A percentile compares a stretch with the other conserved stretches of the same genome.
These are phyloP conservation scores for Nicotiana benthamiana DNA, from an alignment of 257 asterid genomes.

Conservation along the genomic window DNA sequence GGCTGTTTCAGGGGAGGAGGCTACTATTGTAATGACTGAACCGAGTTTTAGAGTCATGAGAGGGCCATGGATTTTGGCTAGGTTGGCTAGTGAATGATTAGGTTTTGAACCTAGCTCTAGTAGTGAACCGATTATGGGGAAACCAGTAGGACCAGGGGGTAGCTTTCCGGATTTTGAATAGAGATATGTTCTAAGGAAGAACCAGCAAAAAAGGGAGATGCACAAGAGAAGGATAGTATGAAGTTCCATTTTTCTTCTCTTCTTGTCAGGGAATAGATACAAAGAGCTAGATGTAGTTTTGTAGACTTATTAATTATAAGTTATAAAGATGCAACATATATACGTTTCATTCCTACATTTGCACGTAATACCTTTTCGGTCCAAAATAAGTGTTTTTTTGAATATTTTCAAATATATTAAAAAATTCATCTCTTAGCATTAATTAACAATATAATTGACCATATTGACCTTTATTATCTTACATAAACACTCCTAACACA, in stretches of 20 bases:
- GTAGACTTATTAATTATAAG: too few relatives aligned
- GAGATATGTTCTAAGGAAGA: background rate
- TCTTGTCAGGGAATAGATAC: too few relatives aligned
- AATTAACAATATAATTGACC: too few relatives aligned
- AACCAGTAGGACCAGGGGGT: constrained; percentile 15
- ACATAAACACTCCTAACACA: too few relatives aligned
- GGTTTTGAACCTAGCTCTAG: background rate
- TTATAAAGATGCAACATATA: too few relatives aligned
- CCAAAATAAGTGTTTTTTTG: too few relatives aligned
- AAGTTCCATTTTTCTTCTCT: background rate
- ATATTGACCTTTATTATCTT: too few relatives aligned
- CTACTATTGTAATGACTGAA: constrained; percentile 10
- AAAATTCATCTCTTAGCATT: too few relatives aligned
- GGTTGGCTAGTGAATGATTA: constrained; percentile 10
- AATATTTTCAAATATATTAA: too few relatives aligned
- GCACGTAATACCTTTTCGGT: too few relatives aligned
- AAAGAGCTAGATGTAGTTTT: too few relatives aligned
- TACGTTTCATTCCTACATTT: too few relatives aligned
- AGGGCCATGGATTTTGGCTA: constrained; percentile 26
- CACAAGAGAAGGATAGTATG: background rate
- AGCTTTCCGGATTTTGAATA: background rate
- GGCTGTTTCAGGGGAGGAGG: constrained; percentile 25
- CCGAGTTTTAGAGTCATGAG: constrained; percentile 31
- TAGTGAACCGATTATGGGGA: constrained; percentile 12
- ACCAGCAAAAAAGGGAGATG: background rate